Percentiles rank a stretch among this genome's conserved stretches.
These are phyloP conservation scores for Microdochium trichocladiopsis DNA, from an alignment of 2,329 filamentous ascomycete species.

Conservation along the genomic window DNA sequence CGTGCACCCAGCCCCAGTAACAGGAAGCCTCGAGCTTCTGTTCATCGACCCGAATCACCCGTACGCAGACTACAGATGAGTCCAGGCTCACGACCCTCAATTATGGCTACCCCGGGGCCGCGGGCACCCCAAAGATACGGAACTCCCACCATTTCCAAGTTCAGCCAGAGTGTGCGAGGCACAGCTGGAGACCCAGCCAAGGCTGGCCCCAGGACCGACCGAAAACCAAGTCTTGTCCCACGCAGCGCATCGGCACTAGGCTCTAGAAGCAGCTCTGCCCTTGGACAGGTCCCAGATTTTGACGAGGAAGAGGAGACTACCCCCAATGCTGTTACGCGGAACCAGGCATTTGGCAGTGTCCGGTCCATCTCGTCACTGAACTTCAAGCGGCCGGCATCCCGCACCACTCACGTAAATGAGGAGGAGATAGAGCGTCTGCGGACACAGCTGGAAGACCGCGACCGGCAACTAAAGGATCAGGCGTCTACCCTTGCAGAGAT, in stretches of 20 bases:
- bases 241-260: constrained; percentile 48
- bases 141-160: constrained; percentile 54
- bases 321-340: constrained; percentile 33
- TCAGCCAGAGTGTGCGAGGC: constrained; percentile 57
- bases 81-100: constrained; percentile 48
- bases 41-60: constrained; percentile 86
- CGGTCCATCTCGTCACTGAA: constrained; percentile 49
- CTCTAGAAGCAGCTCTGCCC: background rate
- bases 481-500: constrained; percentile 77
- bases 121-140: constrained; percentile 51
- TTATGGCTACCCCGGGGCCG: constrained; percentile 41
- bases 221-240: constrained; percentile 43
- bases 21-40: constrained; percentile 66
- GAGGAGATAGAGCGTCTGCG: constrained; percentile 70
- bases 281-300: constrained; percentile 21
- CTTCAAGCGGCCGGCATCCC: constrained; percentile 45
- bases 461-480: constrained; percentile 85
- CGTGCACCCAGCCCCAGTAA: constrained; percentile 65
- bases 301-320: constrained; percentile 54
- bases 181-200: constrained; percentile 57
- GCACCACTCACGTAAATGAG: constrained; percentile 44
- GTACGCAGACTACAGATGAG: constrained; percentile 61
- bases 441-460: constrained; percentile 71
- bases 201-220: constrained; percentile 35
- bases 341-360: constrained; percentile 45